Evolutionary conservation across 192 early-diverging fungal species (phyloP), one percentile per base, ranked within the genome.

Genomic region (Helicostylum pulchrum): DNA sequence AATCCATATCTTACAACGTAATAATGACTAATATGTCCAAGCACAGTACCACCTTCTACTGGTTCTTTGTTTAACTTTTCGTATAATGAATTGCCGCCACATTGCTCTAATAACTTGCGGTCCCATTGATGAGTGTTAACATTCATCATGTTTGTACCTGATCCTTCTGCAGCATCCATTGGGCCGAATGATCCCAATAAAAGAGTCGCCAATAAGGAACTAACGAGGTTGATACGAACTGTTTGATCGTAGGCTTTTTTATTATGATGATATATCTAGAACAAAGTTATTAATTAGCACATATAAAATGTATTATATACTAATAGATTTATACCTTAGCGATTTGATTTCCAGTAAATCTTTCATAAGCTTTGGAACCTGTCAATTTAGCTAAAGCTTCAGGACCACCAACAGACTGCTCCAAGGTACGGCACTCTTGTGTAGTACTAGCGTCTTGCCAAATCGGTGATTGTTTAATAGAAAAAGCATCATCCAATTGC

Each of bases 391-490:
- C 90, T 46, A 94, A 76, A 5, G 56, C 52, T 8, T 79, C 66
- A 0, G 85, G 65, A 0, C 92, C 85, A 7, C 90, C 91, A 2
- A 85, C 79, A n/a, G 72, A 64, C 8, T 64, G 55, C 46, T 94
- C 90, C 26, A 93, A 71, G 7, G 69, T 63, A 3, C 61, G 65
- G 61, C 92, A 94, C 64, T 92, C 80, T 42, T 65, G 48, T 0
- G 59, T 53, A 0, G 92, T 92, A 62, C 88, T 90, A 4, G 88
- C 82, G 60, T 94, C 92, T 68, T 90, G 86, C 92, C 92, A 94
- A 58, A 90, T 92, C 6, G 92, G 92, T 6, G 89, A 92, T 23
- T 83, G 64, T 7, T 43, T 12, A 51, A 88, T 72, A 0, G 91
- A 77, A 44, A 85, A 86, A 0, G 69, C 78, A 46, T 81, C 39